Base-by-base conservation (phyloP, 306 rosid species). In the Delonix regia region DNA sequence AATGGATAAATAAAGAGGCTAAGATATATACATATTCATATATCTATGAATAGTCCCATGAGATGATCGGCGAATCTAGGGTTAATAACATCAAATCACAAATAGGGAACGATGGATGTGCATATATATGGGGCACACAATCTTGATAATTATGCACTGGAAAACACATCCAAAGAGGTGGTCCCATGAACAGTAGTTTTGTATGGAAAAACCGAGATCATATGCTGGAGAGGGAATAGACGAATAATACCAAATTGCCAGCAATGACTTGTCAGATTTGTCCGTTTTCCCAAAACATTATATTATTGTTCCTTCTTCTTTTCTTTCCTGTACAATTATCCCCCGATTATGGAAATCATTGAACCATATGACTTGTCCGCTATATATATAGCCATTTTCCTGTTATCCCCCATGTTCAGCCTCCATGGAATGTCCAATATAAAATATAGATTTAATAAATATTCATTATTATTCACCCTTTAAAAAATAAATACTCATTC, bases 231-330 rank as follows among this genome's bases (percentile, higher is more conserved):
- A 63, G 41, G 59, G 21, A 30, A 34, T 45, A 65, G 71, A 55
- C 36, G 41, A 48, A 75, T 81, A 81, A 82, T 33, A 49, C 74
- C 80, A 65, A 73, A 72, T 2, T 77, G 83, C 70, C 82, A 84
- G 82, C 69, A 16, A 44, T 12, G 68, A 60, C 30, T 45, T 24
- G 60, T 51, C 28, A 28, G 42, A 30, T 15, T 1, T 30, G 22
- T 10, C 68, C 21, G 33, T 28, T 62, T 62, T 33, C 24, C 63
- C 6, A 53, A 19, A 25, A 15, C 44, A 24, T 18, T 15, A 21
- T n/a, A 71, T 49, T 30, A 14, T 63, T 62, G 12, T 61, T 11
- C 10, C n/a, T 64, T 36, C n/a, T n/a, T 76, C 73, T 15, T 33
- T 28, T 67, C 47, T 33, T 28, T 67, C 48, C 14, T 27, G 41